Conservation (phyloP, 2,329 filamentous ascomycete genomes). For the Verticillium nonalfalfae region DNA sequence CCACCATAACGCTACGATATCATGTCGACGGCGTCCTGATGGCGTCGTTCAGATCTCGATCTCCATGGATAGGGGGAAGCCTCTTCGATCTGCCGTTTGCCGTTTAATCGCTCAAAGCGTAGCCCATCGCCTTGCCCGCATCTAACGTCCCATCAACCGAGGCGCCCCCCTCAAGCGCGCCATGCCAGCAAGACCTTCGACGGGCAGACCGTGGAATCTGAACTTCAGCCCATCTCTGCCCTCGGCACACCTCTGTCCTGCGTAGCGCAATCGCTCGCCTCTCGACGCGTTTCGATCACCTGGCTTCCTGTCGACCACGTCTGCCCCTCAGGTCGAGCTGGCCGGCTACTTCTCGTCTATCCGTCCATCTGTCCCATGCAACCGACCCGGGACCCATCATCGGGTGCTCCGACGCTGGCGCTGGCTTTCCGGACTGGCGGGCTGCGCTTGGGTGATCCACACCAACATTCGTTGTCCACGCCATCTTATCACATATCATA, state of each 20-base stretch:
- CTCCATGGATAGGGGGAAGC: neutral
- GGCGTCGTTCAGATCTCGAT: neutral
- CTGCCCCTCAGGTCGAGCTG: no score
- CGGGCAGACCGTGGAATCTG: neutral
- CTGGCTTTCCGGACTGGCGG: neutral
- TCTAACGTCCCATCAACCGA: no score
- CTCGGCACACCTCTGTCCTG: neutral
- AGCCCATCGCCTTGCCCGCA: neutral
- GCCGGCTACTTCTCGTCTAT: neutral
- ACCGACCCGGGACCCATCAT: neutral
- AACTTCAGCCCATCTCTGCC: neutral
- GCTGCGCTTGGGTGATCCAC: slow-evolving; percentile 5
- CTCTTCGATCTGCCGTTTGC: neutral
- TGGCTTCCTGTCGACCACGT: neutral
- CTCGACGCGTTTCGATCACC: neutral
- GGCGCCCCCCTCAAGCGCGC: no score
- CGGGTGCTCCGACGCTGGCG: neutral
- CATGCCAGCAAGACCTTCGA: neutral
- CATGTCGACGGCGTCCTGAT: neutral
- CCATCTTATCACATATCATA: slow-evolving; percentile 8
- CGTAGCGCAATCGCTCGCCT: neutral
- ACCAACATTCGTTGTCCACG: slow-evolving; percentile 11
- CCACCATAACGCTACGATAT: neutral
- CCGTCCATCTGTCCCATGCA: neutral
- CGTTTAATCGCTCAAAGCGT: neutral